phyloP scores from a whole-genome alignment of 768 basidiomycete genomes.

The Sutorius australiensis region DNA sequence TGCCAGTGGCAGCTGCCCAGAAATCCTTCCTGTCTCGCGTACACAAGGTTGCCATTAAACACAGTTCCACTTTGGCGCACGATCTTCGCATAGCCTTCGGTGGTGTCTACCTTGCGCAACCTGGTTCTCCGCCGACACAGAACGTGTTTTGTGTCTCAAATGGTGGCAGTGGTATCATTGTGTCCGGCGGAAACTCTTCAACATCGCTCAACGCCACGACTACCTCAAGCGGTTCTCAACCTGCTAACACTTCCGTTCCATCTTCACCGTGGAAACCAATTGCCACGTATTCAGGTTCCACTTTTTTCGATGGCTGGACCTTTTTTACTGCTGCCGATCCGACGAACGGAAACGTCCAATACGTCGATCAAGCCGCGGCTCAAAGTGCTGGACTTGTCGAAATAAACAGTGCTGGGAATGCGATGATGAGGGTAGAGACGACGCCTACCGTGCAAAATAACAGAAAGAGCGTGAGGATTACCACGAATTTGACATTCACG shows the following conservation, averaged over 20 bases:
- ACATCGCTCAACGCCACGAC: constrained; percentile 23
- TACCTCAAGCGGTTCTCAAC: constrained; percentile 17
- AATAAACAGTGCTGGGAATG: constrained; percentile 69
- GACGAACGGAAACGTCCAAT: constrained; percentile 70
- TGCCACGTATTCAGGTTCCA: constrained; percentile 57
- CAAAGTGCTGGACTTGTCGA: constrained; percentile 57
- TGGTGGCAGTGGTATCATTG: constrained; percentile 19
- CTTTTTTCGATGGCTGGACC: constrained; percentile 81
- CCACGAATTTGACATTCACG: constrained; percentile 54
- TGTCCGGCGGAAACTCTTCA: constrained; percentile 17
- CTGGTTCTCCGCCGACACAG: constrained; percentile 25
- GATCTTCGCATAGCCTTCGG: constrained; percentile 68
- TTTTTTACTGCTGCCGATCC: constrained; percentile 72
- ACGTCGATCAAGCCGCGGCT: constrained; percentile 57
- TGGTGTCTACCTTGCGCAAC: constrained; percentile 46
- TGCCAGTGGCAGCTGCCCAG: constrained; percentile 21
- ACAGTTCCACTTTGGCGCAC: constrained; percentile 58
- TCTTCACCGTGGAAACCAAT: constrained; percentile 58
- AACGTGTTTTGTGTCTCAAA: constrained; percentile 36
- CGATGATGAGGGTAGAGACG: constrained; percentile 86
- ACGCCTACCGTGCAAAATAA: constrained; percentile 65
- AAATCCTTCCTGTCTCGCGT: constrained; percentile 38
- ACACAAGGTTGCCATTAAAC: constrained; percentile 53
- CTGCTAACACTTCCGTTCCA: constrained; percentile 20
- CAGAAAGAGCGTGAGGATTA: constrained; percentile 77